Conservation (phyloP, 495 filamentous ascomycete species). For the Aspergillus indologenus region DNA sequence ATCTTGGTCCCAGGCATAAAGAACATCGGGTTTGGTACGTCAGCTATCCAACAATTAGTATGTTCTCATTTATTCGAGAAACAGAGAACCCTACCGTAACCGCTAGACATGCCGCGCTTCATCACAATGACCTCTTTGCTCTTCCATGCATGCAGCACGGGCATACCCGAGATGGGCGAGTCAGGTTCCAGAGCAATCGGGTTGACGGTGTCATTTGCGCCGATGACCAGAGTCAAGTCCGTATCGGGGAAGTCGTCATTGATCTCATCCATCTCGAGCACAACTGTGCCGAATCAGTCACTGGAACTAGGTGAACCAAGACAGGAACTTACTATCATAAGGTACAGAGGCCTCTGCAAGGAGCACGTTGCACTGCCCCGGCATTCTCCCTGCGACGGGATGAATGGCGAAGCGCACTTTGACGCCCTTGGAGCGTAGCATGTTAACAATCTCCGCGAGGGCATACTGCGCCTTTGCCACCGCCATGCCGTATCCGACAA, state of each 20-base stretch:
- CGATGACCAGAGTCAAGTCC: constrained; percentile 81
- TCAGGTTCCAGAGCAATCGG: constrained; percentile 77
- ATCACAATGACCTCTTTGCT: constrained; percentile 85
- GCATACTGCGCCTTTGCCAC: constrained; percentile 85
- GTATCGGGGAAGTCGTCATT: constrained; percentile 82
- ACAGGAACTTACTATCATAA: constrained; percentile 60
- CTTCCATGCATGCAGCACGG: constrained; percentile 83
- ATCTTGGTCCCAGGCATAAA: constrained; percentile 80
- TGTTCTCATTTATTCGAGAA: background rate
- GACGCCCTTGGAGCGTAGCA: constrained; percentile 64
- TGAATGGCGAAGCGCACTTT: constrained; percentile 85
- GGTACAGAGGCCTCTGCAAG: constrained; percentile 78
- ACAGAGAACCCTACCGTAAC: constrained; percentile 59
- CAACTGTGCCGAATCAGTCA: constrained; percentile 41
- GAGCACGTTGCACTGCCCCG: constrained; percentile 81
- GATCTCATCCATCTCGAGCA: constrained; percentile 87
- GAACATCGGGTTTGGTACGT: constrained; percentile 86
- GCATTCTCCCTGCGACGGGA: constrained; percentile 80
- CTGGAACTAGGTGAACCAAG: background rate
- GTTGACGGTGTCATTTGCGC: constrained; percentile 83
- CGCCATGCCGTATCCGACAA: constrained; percentile 85
- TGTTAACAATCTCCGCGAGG: constrained; percentile 70
- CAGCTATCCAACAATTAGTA: constrained; percentile 44
- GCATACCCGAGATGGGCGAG: constrained; percentile 80
- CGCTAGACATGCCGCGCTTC: constrained; percentile 78